Percentiles rank a stretch among this genome's conserved stretches.
Evolutionary conservation across 2,329 filamentous ascomycete genomes (phyloP).

Genomic region (Hypocrella siamensis): DNA sequence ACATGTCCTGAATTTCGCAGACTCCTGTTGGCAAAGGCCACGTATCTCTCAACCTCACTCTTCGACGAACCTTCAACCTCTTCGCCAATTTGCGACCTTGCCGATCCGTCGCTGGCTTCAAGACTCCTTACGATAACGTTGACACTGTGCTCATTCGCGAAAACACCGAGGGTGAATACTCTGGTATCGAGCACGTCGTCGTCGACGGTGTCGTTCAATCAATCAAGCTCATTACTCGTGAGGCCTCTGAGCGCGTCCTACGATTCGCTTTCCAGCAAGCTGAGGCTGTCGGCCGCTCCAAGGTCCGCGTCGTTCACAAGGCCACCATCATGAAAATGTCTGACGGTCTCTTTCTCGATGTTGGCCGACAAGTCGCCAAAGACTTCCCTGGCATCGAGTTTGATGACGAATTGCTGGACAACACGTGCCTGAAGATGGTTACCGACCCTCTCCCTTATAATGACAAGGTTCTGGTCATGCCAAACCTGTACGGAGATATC

Average conservation of each 20-base stretch:
- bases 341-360: slow-evolving; percentile 92
- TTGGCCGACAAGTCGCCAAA: slow-evolving; percentile 73
- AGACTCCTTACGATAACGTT: slow-evolving; percentile 95
- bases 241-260: slow-evolving; percentile 88
- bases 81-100: slow-evolving; percentile 98
- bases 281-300: slow-evolving; percentile 79
- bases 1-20: too few species aligned
- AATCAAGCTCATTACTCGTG: slow-evolving; percentile 97
- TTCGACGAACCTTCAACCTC: slow-evolving; percentile 98
- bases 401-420: slow-evolving; percentile 95
- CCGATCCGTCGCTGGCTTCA: slow-evolving; percentile 91
- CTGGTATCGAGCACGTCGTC: slow-evolving; percentile 94
- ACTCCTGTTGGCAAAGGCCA: slow-evolving; percentile 97
- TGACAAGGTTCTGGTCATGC: slow-evolving; percentile 96
- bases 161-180: slow-evolving; percentile 99
- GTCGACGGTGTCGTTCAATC: slow-evolving; percentile 96
- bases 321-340: slow-evolving; percentile 99
- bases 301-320: slow-evolving; percentile 98
- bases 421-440: slow-evolving; percentile 97
- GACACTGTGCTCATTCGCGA: slow-evolving; percentile 96
- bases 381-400: slow-evolving; percentile 95
- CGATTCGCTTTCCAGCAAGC: slow-evolving; percentile 98
- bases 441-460: slow-evolving; percentile 94
- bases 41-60: slow-evolving; percentile 95
- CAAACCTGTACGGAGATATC: slow-evolving; percentile 99